phyloP scores from a whole-genome alignment of 2,329 filamentous ascomycete species.

The Fonsecaea multimorphosa region DNA sequence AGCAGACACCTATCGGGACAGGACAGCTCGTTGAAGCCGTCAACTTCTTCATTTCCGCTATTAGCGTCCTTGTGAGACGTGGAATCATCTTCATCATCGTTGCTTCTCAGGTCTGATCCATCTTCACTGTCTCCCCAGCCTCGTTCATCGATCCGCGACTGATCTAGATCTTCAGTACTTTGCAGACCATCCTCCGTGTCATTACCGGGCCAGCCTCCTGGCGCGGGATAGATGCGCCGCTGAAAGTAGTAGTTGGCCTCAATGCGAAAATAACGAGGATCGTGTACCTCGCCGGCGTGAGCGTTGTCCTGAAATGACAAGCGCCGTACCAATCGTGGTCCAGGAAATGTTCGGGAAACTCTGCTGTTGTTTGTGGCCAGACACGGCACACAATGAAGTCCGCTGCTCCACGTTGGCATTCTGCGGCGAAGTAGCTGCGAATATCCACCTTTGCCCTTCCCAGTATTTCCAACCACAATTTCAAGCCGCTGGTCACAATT shows the following conservation, averaged over 20 bases:
- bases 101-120: background rate
- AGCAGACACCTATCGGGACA: too few relatives aligned
- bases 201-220: background rate
- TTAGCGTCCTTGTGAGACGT: background rate
- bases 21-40: too few relatives aligned
- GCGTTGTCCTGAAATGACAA: background rate
- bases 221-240: background rate
- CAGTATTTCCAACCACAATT: background rate
- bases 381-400: background rate
- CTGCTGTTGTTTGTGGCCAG: too few relatives aligned
- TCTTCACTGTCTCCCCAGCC: too few relatives aligned
- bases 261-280: background rate
- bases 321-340: background rate
- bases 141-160: too few relatives aligned
- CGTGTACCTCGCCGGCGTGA: background rate
- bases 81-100: background rate
- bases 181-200: background rate
- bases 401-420: background rate
- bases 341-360: constrained; percentile 2
- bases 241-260: background rate
- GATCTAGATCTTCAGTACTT: background rate
- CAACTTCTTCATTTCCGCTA: too few relatives aligned
- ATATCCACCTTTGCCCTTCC: background rate
- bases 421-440: background rate
- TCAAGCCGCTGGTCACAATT: background rate